Base-by-base conservation (phyloP, 495 filamentous ascomycete species). In the Penicillium odoratum region DNA sequence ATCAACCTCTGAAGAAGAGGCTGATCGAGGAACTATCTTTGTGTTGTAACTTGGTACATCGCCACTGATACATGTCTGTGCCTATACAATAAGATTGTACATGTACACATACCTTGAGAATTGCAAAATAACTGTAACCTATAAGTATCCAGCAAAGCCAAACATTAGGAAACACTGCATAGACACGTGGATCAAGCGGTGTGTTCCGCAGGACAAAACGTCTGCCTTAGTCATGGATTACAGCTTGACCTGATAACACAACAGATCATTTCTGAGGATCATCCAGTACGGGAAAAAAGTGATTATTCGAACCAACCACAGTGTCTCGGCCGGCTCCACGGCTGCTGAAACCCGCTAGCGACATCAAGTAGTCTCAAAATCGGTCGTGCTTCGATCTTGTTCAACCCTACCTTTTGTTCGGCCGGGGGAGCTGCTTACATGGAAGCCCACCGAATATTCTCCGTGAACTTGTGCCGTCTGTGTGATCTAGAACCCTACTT, bases 101-200 rank as follows among this genome's bases (percentile, higher is more conserved):
- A 48, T 0, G 7, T 26, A 21, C 21, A 21, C 21, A 21, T 46
- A 3, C 11, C 15, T 15, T 28, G 21, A 48, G 1, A 29, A 26
- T 7, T 4, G 28, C 5, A 3, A 31, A 0, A 29, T 18, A 15
- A 30, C 7, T 21, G 10, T 3, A 46, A 6, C 7, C 43, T 13
- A 11, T 10, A 46, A 9, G 10, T 7, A 46, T 46, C 25, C 10
- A 6, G 25, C 43, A 26, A 46, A 26, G 18, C 25, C 21, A 21
- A 21, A 21, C 21, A 21, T 21, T 21, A 2, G 21, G 1, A 21
- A 21, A 21, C 21, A 21, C 21, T 21, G 21, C 21, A 21, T 21
- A 21, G 21, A 61, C 64, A 65, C 67, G 67, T 69, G 67, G 67
- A 59, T 57, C 46, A 49, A 40, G 43, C 51, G 53, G 42, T 64